Percentiles rank a stretch among this genome's conserved stretches.
Evolutionary conservation across 495 filamentous ascomycete genomes (phyloP).

Genomic region (Penicillium cataractarum): DNA sequence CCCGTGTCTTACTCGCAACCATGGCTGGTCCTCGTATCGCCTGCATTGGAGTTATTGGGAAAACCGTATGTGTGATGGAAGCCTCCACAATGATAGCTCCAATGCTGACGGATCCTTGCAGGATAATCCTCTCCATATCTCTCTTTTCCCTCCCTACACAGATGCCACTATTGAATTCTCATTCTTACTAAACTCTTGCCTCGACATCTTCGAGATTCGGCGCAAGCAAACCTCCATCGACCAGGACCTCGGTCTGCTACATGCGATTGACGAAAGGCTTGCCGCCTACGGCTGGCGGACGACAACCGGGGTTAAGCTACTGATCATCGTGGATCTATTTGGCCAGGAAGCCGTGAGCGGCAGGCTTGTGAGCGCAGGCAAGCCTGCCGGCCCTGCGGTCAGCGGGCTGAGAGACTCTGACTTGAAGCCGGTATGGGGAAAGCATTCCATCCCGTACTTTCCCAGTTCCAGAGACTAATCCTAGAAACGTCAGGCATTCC

Average conservation of each 20-base stretch:
- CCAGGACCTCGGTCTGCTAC: constrained; percentile 87
- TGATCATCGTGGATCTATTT: constrained; percentile 85
- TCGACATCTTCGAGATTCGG: constrained; percentile 90
- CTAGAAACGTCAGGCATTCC: constrained; percentile 67
- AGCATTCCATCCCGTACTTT: background rate
- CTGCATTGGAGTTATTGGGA: constrained; percentile 90
- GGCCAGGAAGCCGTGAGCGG: constrained; percentile 49
- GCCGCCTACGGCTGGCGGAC: constrained; percentile 95
- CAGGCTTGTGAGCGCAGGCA: constrained; percentile 29
- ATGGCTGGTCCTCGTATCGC: constrained; percentile 63
- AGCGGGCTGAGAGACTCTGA: constrained; percentile 77
- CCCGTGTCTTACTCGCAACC: background rate
- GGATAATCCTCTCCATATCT: constrained; percentile 96
- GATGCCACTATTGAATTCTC: constrained; percentile 78
- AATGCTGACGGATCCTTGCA: constrained; percentile 38
- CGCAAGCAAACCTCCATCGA: constrained; percentile 67
- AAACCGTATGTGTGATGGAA: constrained; percentile 62
- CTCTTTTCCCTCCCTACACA: constrained; percentile 77
- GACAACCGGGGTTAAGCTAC: constrained; percentile 91
- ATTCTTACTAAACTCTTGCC: constrained; percentile 84
- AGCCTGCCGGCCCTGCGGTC: constrained; percentile 38
- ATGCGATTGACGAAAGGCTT: constrained; percentile 88
- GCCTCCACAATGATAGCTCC: no score
- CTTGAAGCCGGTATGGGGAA: constrained; percentile 67
- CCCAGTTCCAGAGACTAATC: constrained; percentile 9